Base-by-base conservation (phyloP, 2,329 filamentous ascomycete genomes). In the Botryotinia convoluta region DNA sequence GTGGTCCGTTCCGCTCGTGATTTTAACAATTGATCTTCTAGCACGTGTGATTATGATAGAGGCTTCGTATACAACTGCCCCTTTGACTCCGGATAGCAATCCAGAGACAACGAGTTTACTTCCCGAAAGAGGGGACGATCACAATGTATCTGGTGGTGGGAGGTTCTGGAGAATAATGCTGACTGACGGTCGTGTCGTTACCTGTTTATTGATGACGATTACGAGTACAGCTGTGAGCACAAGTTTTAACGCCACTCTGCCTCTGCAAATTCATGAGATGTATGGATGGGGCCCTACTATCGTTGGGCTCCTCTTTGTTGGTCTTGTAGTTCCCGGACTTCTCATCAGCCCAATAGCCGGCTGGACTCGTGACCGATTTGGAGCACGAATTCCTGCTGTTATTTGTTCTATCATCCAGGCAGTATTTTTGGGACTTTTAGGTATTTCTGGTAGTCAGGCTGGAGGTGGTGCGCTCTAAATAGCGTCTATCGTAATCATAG, bases 81-180 rank as follows among this genome's bases (percentile, higher is more conserved):
- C 7, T 20, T 51, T 20, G 16, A 37, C 44, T 32, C 26, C 44
- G 9, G 42, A 67, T 14, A 37, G 18, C 5, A 32, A 51, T 51
- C 0, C 29, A 35, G 44, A 26, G 29, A 18, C 7, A 14, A 14
- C 18, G 3, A 35, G 5, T n/a, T 20, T 37, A 48, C 39, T 44
- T 35, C 20, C 42, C 9, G 26, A 0, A 35, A 12, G 39, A n/a
- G 63, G 14, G 3, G 9, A 16, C 10, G 10, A 22, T 20, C 29
- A 51, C 16, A 16, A 37, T 35, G 6, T 16, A 12, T 18, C 63
- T 18, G 32, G 42, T 4, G 16, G 8, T 26, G 18, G 63, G 5
- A 35, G n/a, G 14, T 67, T 67, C 63, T 67, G 63, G 63, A 20
- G 63, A 20, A 48, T 67, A 22, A 67, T 67, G 63, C 14, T 67